A percentile compares a stretch with the other conserved stretches of the same genome.
These are phyloP conservation scores for Patellifolia procumbens DNA, from an alignment of 179 eudicot species.

Conservation along the genomic window DNA sequence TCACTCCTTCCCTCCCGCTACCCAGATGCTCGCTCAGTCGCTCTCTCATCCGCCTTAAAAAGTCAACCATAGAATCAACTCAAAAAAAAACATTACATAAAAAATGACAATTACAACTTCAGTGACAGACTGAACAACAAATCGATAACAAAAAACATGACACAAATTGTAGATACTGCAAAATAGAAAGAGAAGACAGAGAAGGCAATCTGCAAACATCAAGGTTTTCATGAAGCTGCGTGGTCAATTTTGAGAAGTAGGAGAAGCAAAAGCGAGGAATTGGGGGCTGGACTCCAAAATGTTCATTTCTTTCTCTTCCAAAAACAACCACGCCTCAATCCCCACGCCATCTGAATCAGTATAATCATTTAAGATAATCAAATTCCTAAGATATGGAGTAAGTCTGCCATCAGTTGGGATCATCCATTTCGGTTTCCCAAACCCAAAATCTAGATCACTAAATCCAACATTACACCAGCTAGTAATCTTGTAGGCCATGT, in stretches of 20 bases:
- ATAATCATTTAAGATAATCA: neutral
- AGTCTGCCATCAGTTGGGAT: neutral
- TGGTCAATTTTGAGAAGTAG: neutral
- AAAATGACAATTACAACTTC: too few relatives aligned
- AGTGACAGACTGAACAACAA: too few relatives aligned
- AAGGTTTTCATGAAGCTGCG: neutral
- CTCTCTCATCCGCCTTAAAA: too few relatives aligned
- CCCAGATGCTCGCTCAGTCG: too few relatives aligned
- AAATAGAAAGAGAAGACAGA: too few relatives aligned
- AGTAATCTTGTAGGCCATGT: neutral
- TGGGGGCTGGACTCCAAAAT: neutral
- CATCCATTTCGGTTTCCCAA: neutral
- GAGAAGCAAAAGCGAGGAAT: constrained; percentile 3
- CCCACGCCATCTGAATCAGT: neutral
- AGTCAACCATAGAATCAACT: too few relatives aligned
- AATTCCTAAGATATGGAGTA: neutral
- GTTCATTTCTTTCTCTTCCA: neutral
- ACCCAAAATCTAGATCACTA: neutral
- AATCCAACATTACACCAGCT: constrained; percentile 4
- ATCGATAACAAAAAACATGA: too few relatives aligned
- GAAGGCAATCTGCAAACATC: too few relatives aligned
- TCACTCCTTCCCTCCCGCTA: too few relatives aligned
- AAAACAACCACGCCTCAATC: constrained; percentile 8
- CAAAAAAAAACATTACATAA: too few relatives aligned
- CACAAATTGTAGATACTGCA: too few relatives aligned